Conservation (phyloP, 2,329 filamentous ascomycete genomes). For the Triangularia setosa region DNA sequence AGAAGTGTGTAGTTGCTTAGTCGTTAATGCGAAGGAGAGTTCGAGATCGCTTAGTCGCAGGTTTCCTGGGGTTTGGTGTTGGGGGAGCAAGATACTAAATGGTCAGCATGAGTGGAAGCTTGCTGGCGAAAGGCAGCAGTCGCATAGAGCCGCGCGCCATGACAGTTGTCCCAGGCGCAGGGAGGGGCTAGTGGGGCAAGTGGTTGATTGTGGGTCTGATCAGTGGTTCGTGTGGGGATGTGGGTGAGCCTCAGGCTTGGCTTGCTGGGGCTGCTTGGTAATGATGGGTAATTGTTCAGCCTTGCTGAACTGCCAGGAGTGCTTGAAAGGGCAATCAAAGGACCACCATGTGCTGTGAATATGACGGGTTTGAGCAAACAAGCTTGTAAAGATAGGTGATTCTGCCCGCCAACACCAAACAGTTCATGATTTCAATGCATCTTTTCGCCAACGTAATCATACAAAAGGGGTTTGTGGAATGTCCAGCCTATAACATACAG, state of each 20-base stretch:
- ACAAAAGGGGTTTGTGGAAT: background rate
- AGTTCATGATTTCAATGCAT: background rate
- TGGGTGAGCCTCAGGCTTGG: background rate
- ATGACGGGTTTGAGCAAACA: background rate
- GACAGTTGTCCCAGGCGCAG: background rate
- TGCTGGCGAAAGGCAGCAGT: background rate
- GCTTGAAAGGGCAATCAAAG: background rate
- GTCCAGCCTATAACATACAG: slow-evolving; percentile 36
- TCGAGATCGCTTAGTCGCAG: too few species aligned
- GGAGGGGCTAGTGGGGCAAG: slow-evolving; percentile 4
- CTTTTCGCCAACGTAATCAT: slow-evolving; percentile 1
- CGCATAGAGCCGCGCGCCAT: background rate
- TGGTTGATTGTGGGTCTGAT: background rate
- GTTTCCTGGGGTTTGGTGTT: background rate
- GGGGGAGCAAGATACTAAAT: background rate
- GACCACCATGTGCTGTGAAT: background rate
- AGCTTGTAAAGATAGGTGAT: background rate
- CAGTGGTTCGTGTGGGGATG: background rate
- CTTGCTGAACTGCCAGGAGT: background rate
- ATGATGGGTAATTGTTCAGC: background rate
- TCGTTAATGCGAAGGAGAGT: too few species aligned
- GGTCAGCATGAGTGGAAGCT: background rate
- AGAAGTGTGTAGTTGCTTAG: background rate
- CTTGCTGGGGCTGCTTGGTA: slow-evolving; percentile 1
- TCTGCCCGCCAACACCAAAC: background rate